Conservation (phyloP, 2,329 filamentous ascomycete genomes). For the Verticillium longisporum region DNA sequence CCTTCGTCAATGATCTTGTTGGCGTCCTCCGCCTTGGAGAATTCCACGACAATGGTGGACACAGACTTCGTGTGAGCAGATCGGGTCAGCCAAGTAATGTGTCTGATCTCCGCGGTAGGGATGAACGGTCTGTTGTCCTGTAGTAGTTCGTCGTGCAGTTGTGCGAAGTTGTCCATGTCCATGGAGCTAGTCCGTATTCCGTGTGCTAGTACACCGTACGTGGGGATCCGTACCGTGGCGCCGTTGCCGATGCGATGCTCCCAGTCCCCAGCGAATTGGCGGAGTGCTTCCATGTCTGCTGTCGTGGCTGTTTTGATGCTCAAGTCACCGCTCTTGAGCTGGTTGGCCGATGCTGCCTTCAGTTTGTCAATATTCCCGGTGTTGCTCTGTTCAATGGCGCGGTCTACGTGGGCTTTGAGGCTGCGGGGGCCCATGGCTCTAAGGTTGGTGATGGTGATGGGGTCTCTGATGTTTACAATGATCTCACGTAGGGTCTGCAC, state of each 20-base stretch:
- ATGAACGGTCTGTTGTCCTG: slow-evolving; percentile 1
- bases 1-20: slow-evolving; percentile 1
- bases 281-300: slow-evolving; percentile 1
- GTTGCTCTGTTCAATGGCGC: slow-evolving; percentile 11
- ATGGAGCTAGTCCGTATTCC: slow-evolving; percentile 1
- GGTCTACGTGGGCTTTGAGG: slow-evolving; percentile 11
- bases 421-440: slow-evolving; percentile 11
- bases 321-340: slow-evolving; percentile 1
- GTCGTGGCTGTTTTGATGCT: slow-evolving; percentile 2
- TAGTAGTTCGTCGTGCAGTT: not conserved
- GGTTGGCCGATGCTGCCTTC: not conserved
- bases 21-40: not conserved
- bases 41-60: not conserved
- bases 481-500: slow-evolving; percentile 8
- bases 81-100: slow-evolving; percentile 1
- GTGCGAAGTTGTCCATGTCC: not conserved
- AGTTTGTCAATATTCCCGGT: not conserved
- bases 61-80: not conserved
- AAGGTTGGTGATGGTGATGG: slow-evolving; percentile 10
- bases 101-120: not conserved
- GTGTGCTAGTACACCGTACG: not conserved
- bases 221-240: not conserved
- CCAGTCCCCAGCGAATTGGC: not conserved
- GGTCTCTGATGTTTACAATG: slow-evolving; percentile 12
- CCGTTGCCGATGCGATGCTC: not conserved